Evolutionary conservation across 73 alveolate species (phyloP), one percentile per base, ranked within the genome.

Genomic region (Symbiodinium pilosum): DNA sequence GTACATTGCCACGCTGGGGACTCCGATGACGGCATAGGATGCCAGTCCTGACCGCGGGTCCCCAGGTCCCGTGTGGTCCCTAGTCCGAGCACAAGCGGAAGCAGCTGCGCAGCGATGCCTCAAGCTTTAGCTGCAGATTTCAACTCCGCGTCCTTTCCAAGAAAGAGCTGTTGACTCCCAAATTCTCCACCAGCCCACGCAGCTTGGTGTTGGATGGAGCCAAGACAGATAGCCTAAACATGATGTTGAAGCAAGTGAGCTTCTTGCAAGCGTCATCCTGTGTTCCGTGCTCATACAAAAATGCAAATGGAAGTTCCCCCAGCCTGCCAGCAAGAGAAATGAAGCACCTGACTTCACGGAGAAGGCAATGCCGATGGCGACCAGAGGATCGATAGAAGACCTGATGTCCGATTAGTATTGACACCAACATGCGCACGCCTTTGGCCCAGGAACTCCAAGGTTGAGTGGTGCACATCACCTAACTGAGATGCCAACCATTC

Each of bases 291-390:
- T 5, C 73, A 16, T 30, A n/a, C 20, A 54, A 2, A 54, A 16
- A 54, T 51, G 68, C 71, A 6, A 54, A 14, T 4, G 16, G 26
- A 4, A 11, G 26, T 14, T 24, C 28, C 71, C 4, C n/a, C n/a
- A 20, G 52, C 86, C 95, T 77, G 95, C 95, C 86, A 89, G 86
- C 87, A 89, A 47, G 6, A 89, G 42, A 34, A 89, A 89, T 2
- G 95, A 89, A 34, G 47, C 87, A 5, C 87, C 95, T 3, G 95
- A 39, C 73, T 77, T 59, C 43, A 89, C 71, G 34, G 95, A 89
- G 43, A 89, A 89, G 95, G 95, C 95, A 24, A 89, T 68, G 38
- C 95, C 95, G 20, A 89, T 89, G 47, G 95, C 95, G 44, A 89
- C 71, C 44, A 89, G 87, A 2, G 95, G 95, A 89, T 89, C 95